phyloP scores from a whole-genome alignment of 192 early-diverging fungal genomes.

The Backusella mclennaniae region DNA sequence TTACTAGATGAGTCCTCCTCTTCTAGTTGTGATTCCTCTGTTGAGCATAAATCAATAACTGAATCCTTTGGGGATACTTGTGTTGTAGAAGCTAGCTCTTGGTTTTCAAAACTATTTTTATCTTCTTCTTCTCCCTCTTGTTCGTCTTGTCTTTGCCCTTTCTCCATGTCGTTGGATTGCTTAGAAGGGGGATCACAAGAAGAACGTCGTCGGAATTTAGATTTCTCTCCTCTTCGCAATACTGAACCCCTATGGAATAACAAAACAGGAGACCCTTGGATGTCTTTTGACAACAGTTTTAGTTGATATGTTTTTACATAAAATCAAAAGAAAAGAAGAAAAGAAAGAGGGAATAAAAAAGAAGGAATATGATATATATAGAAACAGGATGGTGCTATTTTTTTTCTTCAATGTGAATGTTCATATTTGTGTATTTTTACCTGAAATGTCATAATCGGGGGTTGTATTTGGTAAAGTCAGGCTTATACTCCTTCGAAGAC shows the following conservation, averaged over 20 bases:
- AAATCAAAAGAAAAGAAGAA: slow-evolving; percentile 18
- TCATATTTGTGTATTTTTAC: not conserved
- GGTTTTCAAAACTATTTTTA: not conserved
- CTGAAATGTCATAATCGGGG: slow-evolving; percentile 4
- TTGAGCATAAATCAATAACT: slow-evolving; percentile 8
- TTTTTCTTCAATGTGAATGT: not conserved
- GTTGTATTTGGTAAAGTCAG: slow-evolving; percentile 12
- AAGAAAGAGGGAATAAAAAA: not conserved
- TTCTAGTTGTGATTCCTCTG: not conserved
- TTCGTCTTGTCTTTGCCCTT: not conserved
- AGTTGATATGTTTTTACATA: not conserved
- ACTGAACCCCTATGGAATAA: slow-evolving; percentile 33
- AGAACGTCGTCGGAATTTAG: slow-evolving; percentile 54
- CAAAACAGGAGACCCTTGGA: slow-evolving; percentile 22
- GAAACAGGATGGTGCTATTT: not conserved
- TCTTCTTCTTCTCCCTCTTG: not conserved
- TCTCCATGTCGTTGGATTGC: not conserved
- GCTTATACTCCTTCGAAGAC: slow-evolving; percentile 15
- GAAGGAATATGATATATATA: not conserved
- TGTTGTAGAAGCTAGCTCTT: not conserved
- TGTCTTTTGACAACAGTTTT: slow-evolving; percentile 31
- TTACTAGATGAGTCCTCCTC: not conserved
- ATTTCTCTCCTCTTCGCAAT: slow-evolving; percentile 44
- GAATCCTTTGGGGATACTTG: slow-evolving; percentile 10
- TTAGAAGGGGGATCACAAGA: slow-evolving; percentile 13